A percentile compares a stretch with the other conserved stretches of the same genome.
Conservation (phyloP, 371 early-diverging fungal genomes). For the Zopfochytrium polystomum region DNA sequence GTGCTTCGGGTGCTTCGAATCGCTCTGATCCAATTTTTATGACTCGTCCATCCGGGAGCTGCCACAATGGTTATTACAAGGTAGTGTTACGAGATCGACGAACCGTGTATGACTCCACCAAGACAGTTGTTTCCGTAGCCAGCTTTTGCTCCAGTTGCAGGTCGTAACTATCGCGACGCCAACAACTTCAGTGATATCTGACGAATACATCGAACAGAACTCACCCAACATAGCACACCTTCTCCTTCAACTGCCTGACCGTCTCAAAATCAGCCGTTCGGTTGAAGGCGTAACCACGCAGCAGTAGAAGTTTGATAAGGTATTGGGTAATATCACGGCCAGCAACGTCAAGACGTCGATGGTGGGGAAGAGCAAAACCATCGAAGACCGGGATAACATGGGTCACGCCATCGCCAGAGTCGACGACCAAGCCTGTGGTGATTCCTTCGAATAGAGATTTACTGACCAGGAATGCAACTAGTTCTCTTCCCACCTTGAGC, state of each 20-base stretch:
- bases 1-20: slow-evolving; percentile 96
- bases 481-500: slow-evolving; percentile 77
- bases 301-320: slow-evolving; percentile 88
- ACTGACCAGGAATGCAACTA: not conserved
- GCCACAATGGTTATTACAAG: slow-evolving; percentile 1
- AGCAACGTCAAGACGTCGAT: slow-evolving; percentile 91
- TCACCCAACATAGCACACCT: slow-evolving; percentile 94
- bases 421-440: slow-evolving; percentile 94
- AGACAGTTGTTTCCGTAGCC: slow-evolving; percentile 92
- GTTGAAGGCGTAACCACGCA: slow-evolving; percentile 95
- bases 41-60: slow-evolving; percentile 95
- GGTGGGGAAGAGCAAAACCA: slow-evolving; percentile 88
- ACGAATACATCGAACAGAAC: not conserved
- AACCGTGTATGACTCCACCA: slow-evolving; percentile 92
- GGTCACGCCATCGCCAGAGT: slow-evolving; percentile 97
- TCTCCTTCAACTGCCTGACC: slow-evolving; percentile 95
- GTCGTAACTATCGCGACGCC: slow-evolving; percentile 68
- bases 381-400: slow-evolving; percentile 97
- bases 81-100: slow-evolving; percentile 5
- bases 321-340: slow-evolving; percentile 96
- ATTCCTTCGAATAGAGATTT: slow-evolving; percentile 58
- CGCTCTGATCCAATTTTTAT: slow-evolving; percentile 97
- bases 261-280: slow-evolving; percentile 97
- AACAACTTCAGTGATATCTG: not conserved
- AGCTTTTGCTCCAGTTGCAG: slow-evolving; percentile 89